Conservation (phyloP, 192 early-diverging fungal genomes). For the Nowakowskiella sp. region DNA sequence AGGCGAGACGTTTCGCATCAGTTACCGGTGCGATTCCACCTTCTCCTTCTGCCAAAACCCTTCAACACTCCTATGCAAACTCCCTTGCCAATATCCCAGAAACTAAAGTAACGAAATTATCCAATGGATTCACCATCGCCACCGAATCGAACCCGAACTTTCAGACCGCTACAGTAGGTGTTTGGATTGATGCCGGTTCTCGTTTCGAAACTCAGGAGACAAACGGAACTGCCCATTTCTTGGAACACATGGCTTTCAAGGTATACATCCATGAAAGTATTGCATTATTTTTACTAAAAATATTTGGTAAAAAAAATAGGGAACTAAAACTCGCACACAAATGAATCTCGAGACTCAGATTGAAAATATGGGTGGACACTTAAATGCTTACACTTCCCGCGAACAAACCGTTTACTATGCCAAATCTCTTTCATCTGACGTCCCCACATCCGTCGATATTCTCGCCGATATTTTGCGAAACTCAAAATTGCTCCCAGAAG, state of each 20-base stretch:
- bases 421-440: constrained; percentile 83
- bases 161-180: constrained; percentile 53
- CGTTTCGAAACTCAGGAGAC: constrained; percentile 56
- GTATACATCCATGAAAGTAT: constrained; percentile 25
- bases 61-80: constrained; percentile 34
- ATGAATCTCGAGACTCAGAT: constrained; percentile 88
- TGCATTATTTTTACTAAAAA: neutral
- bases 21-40: no score
- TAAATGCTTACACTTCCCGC: constrained; percentile 98
- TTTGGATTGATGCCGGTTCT: constrained; percentile 55
- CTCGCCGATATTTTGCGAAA: constrained; percentile 92
- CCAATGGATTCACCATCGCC: constrained; percentile 52
- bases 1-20: no score
- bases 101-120: constrained; percentile 38
- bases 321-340: constrained; percentile 79
- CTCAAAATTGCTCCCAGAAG: constrained; percentile 69
- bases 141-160: constrained; percentile 49
- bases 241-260: constrained; percentile 99
- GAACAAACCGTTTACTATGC: constrained; percentile 99
- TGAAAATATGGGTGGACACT: constrained; percentile 96
- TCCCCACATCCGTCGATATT: constrained; percentile 82
- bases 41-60: constrained; percentile 16
- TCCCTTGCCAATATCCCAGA: constrained; percentile 41
- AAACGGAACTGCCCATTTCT: constrained; percentile 95
- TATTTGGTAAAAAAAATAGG: constrained; percentile 43